phyloP scores from a whole-genome alignment of 768 basidiomycete species.

The Steccherinum ochraceum region DNA sequence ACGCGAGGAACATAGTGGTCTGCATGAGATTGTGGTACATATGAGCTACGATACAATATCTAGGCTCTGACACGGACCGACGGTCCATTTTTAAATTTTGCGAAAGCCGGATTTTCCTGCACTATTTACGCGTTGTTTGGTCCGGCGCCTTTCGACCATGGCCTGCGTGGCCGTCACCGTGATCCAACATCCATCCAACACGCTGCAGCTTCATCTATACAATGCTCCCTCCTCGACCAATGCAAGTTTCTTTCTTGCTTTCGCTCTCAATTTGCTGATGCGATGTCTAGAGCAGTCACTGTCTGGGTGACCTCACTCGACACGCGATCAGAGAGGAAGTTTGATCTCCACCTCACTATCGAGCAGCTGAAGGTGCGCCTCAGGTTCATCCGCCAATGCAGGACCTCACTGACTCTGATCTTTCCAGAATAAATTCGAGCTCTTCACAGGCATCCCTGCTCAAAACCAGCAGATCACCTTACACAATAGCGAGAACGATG shows the following conservation, averaged over 20 bases:
- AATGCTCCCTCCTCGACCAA: conserved; percentile 15
- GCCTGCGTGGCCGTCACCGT: no score
- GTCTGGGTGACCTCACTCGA: conserved; percentile 83
- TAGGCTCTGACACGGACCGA: no score
- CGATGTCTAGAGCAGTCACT: conserved; percentile 47
- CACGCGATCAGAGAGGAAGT: conserved; percentile 83
- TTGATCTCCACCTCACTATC: conserved; percentile 71
- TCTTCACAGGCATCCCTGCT: conserved; percentile 84
- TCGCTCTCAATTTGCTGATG: not conserved
- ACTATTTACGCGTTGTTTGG: not conserved
- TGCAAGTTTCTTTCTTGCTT: conserved; percentile 11
- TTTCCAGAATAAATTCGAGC: conserved; percentile 58
- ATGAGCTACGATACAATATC: no score
- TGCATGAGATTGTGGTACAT: no score
- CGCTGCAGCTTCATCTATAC: no score
- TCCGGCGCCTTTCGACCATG: not conserved
- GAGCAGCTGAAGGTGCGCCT: conserved; percentile 71
- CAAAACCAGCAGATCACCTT: conserved; percentile 66
- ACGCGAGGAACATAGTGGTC: no score
- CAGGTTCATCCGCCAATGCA: not conserved
- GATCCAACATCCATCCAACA: no score
- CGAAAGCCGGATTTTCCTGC: no score
- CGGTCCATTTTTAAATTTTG: no score
- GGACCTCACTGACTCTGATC: not conserved
- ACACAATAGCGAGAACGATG: conserved; percentile 49